A percentile compares a stretch with the other conserved stretches of the same genome.
These are phyloP conservation scores for Talaromyces proteolyticus DNA, from an alignment of 495 filamentous ascomycete genomes.

Conservation along the genomic window DNA sequence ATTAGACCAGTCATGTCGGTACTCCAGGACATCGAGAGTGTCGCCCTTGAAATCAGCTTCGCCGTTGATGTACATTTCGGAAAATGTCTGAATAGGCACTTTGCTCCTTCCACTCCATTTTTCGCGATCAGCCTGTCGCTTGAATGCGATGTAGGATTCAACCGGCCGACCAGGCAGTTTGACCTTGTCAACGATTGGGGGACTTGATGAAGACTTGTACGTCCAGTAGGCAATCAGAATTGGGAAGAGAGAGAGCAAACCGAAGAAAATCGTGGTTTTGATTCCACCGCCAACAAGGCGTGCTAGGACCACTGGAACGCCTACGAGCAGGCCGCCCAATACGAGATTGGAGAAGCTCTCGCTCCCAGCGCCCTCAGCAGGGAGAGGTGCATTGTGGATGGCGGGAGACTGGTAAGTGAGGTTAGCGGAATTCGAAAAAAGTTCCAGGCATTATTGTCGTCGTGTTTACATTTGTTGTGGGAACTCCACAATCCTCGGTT, in stretches of 20 bases:
- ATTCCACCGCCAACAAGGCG: conserved; percentile 66
- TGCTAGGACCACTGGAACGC: conserved; percentile 61
- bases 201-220: conserved; percentile 55
- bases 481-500: conserved; percentile 67
- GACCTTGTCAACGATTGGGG: conserved; percentile 75
- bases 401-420: conserved; percentile 55
- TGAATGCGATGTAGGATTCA: conserved; percentile 81
- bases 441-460: not conserved
- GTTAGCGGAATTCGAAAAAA: conserved; percentile 6
- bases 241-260: conserved; percentile 56
- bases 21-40: conserved; percentile 71
- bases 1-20: conserved; percentile 82
- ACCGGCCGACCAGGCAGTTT: conserved; percentile 69
- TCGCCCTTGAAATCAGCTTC: conserved; percentile 85
- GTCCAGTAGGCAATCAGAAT: conserved; percentile 71
- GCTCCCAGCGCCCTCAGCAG: conserved; percentile 65
- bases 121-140: conserved; percentile 61
- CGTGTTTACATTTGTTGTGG: conserved; percentile 59
- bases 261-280: conserved; percentile 68
- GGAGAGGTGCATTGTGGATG: conserved; percentile 76
- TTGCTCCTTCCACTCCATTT: conserved; percentile 74
- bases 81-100: conserved; percentile 82
- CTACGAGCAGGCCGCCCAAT: conserved; percentile 50
- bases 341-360: conserved; percentile 65
- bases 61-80: conserved; percentile 85